Evolutionary conservation across 2,329 filamentous ascomycete genomes (phyloP).

Genomic region (Neofusicoccum umdonicola): DNA sequence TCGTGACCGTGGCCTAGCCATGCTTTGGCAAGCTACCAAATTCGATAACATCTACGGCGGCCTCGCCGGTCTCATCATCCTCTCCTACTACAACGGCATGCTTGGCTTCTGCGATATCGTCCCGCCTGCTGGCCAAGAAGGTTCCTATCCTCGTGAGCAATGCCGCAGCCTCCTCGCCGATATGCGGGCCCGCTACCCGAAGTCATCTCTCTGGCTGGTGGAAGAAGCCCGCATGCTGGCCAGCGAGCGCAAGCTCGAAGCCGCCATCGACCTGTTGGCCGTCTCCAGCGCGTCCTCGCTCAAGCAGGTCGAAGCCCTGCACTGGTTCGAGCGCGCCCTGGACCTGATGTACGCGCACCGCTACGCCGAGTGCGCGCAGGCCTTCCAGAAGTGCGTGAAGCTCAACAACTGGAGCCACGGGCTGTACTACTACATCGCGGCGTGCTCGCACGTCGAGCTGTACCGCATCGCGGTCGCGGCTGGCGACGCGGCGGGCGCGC

Average conservation of each 20-base stretch:
- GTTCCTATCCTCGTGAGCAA: slow-evolving; percentile 65
- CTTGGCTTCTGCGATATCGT: slow-evolving; percentile 87
- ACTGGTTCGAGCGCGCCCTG: slow-evolving; percentile 79
- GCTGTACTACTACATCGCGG: slow-evolving; percentile 87
- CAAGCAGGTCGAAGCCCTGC: slow-evolving; percentile 83
- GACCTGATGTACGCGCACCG: slow-evolving; percentile 75
- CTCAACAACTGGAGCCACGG: slow-evolving; percentile 90
- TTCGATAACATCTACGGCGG: slow-evolving; percentile 91
- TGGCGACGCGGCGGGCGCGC: not conserved
- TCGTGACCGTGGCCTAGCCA: slow-evolving; percentile 72
- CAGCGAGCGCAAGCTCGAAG: slow-evolving; percentile 63
- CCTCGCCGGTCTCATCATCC: slow-evolving; percentile 74
- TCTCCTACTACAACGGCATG: slow-evolving; percentile 86
- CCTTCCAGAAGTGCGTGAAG: slow-evolving; percentile 72
- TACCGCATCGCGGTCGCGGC: slow-evolving; percentile 63
- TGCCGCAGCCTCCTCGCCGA: slow-evolving; percentile 66
- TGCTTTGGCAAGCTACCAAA: slow-evolving; percentile 87
- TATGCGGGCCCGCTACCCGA: slow-evolving; percentile 76
- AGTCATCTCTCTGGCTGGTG: slow-evolving; percentile 76
- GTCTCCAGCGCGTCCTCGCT: slow-evolving; percentile 58
- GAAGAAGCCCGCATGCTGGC: slow-evolving; percentile 80
- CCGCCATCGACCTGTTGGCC: slow-evolving; percentile 65
- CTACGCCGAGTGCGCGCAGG: slow-evolving; percentile 69
- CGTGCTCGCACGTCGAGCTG: slow-evolving; percentile 72
- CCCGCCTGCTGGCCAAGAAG: slow-evolving; percentile 56